These are phyloP conservation scores for Diphasiastrum complanatum DNA, from an alignment of 83 land plant species.

Conservation along the genomic window DNA sequence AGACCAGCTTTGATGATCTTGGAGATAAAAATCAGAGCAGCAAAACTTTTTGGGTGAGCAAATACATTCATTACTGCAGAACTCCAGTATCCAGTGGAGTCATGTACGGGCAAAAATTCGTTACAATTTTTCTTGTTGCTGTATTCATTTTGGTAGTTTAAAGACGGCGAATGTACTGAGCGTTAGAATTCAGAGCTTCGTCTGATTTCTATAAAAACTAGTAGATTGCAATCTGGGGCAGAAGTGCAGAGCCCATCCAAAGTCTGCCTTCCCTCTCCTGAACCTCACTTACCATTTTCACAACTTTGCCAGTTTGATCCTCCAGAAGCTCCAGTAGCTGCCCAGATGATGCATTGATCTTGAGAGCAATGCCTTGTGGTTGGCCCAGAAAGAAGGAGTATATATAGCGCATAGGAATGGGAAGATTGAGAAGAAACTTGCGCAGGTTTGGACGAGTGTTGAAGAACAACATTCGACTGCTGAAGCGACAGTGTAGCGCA, in stretches of 20 bases:
- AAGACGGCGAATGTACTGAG: too few relatives aligned
- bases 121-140: too few relatives aligned
- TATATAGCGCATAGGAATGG: slow-evolving; percentile 11
- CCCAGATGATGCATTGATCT: slow-evolving; percentile 6
- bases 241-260: slow-evolving; percentile 24
- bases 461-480: slow-evolving; percentile 5
- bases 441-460: slow-evolving; percentile 9
- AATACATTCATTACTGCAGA: too few relatives aligned
- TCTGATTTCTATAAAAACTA: too few relatives aligned
- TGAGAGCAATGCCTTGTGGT: neutral
- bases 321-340: slow-evolving; percentile 18
- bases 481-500: slow-evolving; percentile 20
- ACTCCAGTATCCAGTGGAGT: too few relatives aligned
- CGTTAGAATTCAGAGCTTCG: too few relatives aligned
- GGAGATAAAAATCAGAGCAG: too few relatives aligned
- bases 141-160: too few relatives aligned
- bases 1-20: too few relatives aligned
- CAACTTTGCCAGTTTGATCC: neutral
- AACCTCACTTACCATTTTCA: slow-evolving; percentile 16
- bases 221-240: slow-evolving; percentile 22
- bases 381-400: neutral
- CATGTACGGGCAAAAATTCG: too few relatives aligned
- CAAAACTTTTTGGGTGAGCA: too few relatives aligned
- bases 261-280: slow-evolving; percentile 21
- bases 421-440: slow-evolving; percentile 9